Conservation (phyloP, 805 yeast genomes). For the Wickerhamomyces alni region DNA sequence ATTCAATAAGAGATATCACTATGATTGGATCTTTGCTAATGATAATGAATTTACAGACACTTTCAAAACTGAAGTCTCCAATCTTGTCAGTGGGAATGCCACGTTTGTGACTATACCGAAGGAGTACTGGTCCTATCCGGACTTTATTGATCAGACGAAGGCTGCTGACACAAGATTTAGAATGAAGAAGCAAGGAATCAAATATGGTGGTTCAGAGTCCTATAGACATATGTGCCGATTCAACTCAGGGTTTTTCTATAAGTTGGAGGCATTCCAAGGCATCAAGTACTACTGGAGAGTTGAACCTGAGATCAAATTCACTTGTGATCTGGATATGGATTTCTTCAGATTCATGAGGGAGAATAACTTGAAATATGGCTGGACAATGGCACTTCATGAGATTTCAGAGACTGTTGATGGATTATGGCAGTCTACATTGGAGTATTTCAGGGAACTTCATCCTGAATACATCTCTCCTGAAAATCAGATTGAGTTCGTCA, state of each 20-base stretch:
- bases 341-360: slow-evolving; percentile 53
- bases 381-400: slow-evolving; percentile 61
- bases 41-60: slow-evolving; percentile 51
- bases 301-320: slow-evolving; percentile 59
- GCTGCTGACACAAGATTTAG: slow-evolving; percentile 35
- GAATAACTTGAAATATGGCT: slow-evolving; percentile 57
- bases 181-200: slow-evolving; percentile 35
- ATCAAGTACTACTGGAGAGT: slow-evolving; percentile 74
- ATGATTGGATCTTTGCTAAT: slow-evolving; percentile 74
- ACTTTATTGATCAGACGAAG: slow-evolving; percentile 44
- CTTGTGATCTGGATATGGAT: slow-evolving; percentile 59
- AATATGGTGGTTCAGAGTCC: slow-evolving; percentile 53
- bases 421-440: slow-evolving; percentile 52
- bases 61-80: slow-evolving; percentile 39
- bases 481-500: slow-evolving; percentile 56
- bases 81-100: slow-evolving; percentile 48
- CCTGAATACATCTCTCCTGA: slow-evolving; percentile 41
- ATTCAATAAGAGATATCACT: slow-evolving; percentile 52
- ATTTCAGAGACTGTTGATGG: slow-evolving; percentile 54
- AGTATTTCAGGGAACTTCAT: slow-evolving; percentile 37
- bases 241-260: slow-evolving; percentile 50
- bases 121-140: slow-evolving; percentile 65
- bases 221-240: slow-evolving; percentile 64
- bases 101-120: slow-evolving; percentile 51
- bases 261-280: slow-evolving; percentile 49